Percentiles rank a stretch among this genome's conserved stretches.
These are phyloP conservation scores for Orbilia quercus DNA, from an alignment of 2,329 filamentous ascomycete species.

Conservation along the genomic window DNA sequence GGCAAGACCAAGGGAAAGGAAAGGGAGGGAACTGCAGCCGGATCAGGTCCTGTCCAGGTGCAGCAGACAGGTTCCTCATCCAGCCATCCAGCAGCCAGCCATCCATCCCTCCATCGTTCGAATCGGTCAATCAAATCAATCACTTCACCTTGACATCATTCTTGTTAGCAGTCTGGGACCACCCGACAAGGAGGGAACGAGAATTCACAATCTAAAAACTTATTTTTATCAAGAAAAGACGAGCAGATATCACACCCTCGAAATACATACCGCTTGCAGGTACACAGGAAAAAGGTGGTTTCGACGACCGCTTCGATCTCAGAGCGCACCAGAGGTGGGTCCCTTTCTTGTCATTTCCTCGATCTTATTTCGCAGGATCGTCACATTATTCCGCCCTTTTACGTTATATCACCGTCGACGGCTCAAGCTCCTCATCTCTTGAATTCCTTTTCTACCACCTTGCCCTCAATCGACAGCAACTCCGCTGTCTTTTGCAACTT, in stretches of 20 bases:
- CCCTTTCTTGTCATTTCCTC: constrained; percentile 10
- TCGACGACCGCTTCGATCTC: background rate
- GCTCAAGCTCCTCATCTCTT: too few relatives aligned
- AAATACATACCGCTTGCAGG: too few relatives aligned
- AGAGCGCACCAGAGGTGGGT: constrained; percentile 18
- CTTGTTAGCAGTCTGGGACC: constrained; percentile 22
- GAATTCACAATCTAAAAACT: background rate
- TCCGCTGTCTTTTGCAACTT: too few relatives aligned
- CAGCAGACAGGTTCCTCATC: too few relatives aligned
- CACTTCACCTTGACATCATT: constrained; percentile 56
- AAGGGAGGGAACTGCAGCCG: constrained; percentile 13
- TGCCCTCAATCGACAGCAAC: too few relatives aligned
- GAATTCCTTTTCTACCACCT: too few relatives aligned
- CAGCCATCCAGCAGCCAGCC: too few relatives aligned
- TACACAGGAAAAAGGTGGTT: background rate
- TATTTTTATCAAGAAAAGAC: too few relatives aligned
- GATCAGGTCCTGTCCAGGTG: constrained; percentile 10
- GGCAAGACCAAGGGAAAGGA: constrained; percentile 34
- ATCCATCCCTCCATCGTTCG: too few relatives aligned
- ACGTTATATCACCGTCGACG: too few relatives aligned
- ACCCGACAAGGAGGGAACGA: constrained; percentile 7
- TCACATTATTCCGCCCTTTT: background rate
- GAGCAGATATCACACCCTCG: background rate
- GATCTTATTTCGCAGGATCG: background rate
- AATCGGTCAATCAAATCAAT: constrained; percentile 10